Evolutionary conservation across 768 basidiomycete species (phyloP), one percentile per base, ranked within the genome.

Genomic region (Kwoniella bestiolae): DNA sequence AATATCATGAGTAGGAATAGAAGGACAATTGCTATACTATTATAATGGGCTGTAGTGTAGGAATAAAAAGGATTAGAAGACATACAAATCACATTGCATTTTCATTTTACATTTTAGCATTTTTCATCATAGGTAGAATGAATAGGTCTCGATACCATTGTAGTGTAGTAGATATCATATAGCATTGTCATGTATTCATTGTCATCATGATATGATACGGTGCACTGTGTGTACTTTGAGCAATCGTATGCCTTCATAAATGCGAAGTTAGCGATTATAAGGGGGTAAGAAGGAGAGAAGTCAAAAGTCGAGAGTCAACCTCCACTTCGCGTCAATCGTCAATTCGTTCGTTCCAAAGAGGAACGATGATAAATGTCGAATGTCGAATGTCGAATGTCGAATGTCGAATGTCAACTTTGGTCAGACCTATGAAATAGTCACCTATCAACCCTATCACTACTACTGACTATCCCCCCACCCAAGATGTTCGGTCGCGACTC

Each of bases 401-500:
- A n/a, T n/a, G n/a, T n/a, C n/a, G n/a, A n/a, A n/a, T n/a, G n/a
- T n/a, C n/a, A n/a, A n/a, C n/a, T n/a, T n/a, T n/a, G n/a, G n/a
- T n/a, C n/a, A n/a, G n/a, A n/a, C n/a, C n/a, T n/a, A n/a, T n/a
- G n/a, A n/a, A n/a, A n/a, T n/a, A 41, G 12, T 16, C 8, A 41
- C 38, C 4, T 41, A 41, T 14, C n/a, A n/a, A n/a, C n/a, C n/a
- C n/a, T n/a, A n/a, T n/a, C n/a, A n/a, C n/a, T n/a, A n/a, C n/a
- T n/a, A n/a, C n/a, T n/a, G n/a, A n/a, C n/a, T n/a, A 21, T 21
- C 46, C 14, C 14, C 25, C 3, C 14, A 14, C n/a, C 28, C 52
- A 34, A 55, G 18, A 63, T 63, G 62, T 56, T 56, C 6, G 51
- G 23, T 9, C 44, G 62, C 8, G 53, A 63, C 29, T 63, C 63